These are phyloP conservation scores for Beauveria scarabaeidicola DNA, from an alignment of 2,329 filamentous ascomycete species.

Conservation along the genomic window DNA sequence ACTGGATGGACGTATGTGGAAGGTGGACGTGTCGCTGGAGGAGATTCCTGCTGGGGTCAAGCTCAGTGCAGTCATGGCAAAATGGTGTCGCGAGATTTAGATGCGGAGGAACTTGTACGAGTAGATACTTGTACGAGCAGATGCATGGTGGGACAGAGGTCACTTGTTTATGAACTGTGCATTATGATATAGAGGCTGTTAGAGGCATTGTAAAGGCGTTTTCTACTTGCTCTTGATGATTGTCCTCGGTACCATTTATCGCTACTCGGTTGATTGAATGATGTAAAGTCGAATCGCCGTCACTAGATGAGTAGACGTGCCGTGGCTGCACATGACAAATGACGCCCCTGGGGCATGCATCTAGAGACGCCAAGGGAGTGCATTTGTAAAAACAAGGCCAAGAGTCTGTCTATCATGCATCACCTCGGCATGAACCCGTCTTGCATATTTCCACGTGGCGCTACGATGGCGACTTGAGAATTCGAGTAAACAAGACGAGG, in stretches of 20 bases:
- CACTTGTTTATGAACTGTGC: not conserved
- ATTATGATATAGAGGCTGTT: not conserved
- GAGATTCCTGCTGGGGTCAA: constrained; percentile 62
- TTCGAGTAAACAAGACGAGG: too few species aligned
- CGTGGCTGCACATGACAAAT: too few species aligned
- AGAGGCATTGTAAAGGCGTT: not conserved
- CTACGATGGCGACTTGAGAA: too few species aligned
- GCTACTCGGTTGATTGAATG: too few species aligned
- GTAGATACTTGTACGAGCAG: not conserved
- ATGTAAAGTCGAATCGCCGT: too few species aligned
- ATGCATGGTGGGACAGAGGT: not conserved
- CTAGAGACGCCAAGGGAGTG: too few species aligned
- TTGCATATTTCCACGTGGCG: too few species aligned
- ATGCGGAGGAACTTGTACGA: not conserved
- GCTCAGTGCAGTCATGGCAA: constrained; percentile 50
- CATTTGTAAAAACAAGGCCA: too few species aligned
- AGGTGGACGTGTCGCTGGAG: constrained; percentile 67
- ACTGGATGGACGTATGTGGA: constrained; percentile 60
- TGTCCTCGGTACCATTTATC: not conserved
- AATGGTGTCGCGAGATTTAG: constrained; percentile 70
- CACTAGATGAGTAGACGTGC: too few species aligned
- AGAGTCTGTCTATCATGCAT: too few species aligned
- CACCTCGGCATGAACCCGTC: too few species aligned
- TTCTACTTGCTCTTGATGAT: not conserved
- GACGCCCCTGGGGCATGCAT: too few species aligned